Evolutionary conservation across 2,329 filamentous ascomycete species (phyloP), one percentile per base, ranked within the genome.

Genomic region (Epichloe baconii): DNA sequence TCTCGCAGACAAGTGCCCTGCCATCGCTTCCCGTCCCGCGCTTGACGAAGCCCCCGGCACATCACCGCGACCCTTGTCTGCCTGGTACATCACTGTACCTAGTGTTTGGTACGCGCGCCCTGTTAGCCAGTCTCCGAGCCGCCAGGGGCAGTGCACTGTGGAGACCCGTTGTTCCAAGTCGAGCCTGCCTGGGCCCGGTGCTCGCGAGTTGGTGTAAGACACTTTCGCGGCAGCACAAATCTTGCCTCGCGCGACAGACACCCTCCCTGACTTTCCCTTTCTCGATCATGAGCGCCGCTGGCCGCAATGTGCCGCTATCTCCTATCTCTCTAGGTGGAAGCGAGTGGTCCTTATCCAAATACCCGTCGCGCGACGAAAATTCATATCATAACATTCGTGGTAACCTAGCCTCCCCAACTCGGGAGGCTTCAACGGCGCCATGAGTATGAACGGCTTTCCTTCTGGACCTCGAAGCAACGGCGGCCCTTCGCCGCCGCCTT

Each of bases 401-500:
- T 57, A 77, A 82, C 57, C 75, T 86, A 58, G 76, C 76, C 62
- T 86, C 85, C 59, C 84, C 84, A 46, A 78, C 59, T 87, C 85
- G 49, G 83, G 77, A 66, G 73, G 79, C 63, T 75, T 77, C 57
- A 74, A 74, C 71, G 70, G 71, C 61, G 61, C 57, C 61, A 75
- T 75, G 61, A 76, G 74, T 59, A 80, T 84, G 72, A 84, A 80
- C 68, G 76, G 72, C 61, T 81, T 79, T 61, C 71, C 78, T 48
- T 64, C 76, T 35, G 74, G 71, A 55, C 77, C 73, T 66, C 75
- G 73, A 69, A 79, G 71, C 64, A 71, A 71, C 55, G 78, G 78
- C 58, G 79, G 76, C 26, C 80, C 91, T 49, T 96, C 91, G 48
- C 90, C 91, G 50, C 91, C 93, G 26, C 88, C 85, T 57, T 97